A percentile compares a stretch with the other conserved stretches of the same genome.
Conservation (phyloP, 225 moss, liverwort and hornwort genomes). For the Antitrichia curtipendula region DNA sequence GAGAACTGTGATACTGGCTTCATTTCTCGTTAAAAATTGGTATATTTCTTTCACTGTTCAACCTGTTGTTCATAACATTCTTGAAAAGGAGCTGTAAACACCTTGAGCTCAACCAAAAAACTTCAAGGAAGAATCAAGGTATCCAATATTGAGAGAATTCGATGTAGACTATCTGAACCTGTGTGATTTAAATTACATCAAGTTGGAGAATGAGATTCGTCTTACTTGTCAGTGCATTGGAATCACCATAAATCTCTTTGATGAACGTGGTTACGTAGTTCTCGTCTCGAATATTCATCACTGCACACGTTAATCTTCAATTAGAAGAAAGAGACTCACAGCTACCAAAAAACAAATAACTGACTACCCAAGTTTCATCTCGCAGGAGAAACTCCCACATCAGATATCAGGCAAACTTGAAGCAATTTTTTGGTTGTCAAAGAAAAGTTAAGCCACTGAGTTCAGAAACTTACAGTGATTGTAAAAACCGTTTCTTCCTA, state of each 20-base stretch:
- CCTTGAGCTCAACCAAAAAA: background rate
- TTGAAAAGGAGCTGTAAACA: background rate
- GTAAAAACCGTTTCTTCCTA: constrained; percentile 42
- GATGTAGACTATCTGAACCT: background rate
- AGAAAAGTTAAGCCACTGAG: background rate
- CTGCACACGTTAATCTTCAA: background rate
- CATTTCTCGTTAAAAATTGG: background rate
- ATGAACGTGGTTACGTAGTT: constrained; percentile 26
- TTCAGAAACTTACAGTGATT: constrained; percentile 14
- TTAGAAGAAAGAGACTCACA: background rate
- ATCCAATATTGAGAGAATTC: background rate
- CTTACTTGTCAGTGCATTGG: constrained; percentile 9
- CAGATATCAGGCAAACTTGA: background rate
- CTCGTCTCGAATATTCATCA: constrained; percentile 21
- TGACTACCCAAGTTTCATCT: background rate
- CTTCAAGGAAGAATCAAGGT: background rate
- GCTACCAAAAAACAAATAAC: background rate
- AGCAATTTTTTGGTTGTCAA: background rate
- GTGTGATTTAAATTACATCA: background rate
- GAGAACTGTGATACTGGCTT: background rate
- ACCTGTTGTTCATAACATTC: background rate
- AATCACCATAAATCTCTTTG: constrained; percentile 29
- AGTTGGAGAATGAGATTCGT: background rate
- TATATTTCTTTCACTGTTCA: background rate
- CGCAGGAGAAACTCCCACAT: background rate